A percentile compares a stretch with the other conserved stretches of the same genome.
Evolutionary conservation across 179 eudicot genomes (phyloP).

Genomic region (Patellifolia procumbens): DNA sequence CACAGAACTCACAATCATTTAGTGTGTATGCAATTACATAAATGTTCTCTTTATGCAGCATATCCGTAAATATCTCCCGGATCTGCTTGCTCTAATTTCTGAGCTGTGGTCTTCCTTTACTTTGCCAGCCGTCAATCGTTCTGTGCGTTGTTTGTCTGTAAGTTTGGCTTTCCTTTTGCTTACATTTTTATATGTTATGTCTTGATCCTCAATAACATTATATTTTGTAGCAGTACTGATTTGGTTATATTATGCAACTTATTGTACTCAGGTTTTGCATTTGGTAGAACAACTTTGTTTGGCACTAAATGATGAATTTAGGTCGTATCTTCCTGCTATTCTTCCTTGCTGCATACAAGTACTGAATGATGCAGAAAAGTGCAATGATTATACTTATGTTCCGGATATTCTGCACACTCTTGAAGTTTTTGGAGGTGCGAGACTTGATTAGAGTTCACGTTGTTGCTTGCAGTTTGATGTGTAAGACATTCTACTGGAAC

Average conservation of each 20-base stretch:
- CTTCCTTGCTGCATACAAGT: constrained; percentile 98
- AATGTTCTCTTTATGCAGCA: constrained; percentile 60
- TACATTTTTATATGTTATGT: not conserved
- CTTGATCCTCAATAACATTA: constrained; percentile 1
- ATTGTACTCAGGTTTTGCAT: constrained; percentile 69
- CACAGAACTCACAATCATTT: too few relatives aligned
- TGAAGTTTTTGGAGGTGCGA: constrained; percentile 92
- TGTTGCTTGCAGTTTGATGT: constrained; percentile 10
- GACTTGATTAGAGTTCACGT: not conserved
- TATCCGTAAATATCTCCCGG: constrained; percentile 86
- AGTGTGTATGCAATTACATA: not conserved
- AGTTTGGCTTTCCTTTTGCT: constrained; percentile 25
- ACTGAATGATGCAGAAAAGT: constrained; percentile 91
- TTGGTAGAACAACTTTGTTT: constrained; percentile 95
- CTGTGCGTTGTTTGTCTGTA: constrained; percentile 86
- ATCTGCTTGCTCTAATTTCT: constrained; percentile 70
- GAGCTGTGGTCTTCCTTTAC: constrained; percentile 95
- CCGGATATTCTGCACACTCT: constrained; percentile 88
- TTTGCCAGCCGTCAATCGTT: constrained; percentile 72
- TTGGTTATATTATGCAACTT: not conserved
- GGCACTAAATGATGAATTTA: constrained; percentile 96
- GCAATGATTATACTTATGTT: constrained; percentile 82
- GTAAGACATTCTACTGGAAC: not conserved
- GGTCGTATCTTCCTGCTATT: constrained; percentile 81
- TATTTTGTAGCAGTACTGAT: not conserved